Evolutionary conservation across 2,329 filamentous ascomycete genomes (phyloP).

Genomic region (Botrytis paeoniae): DNA sequence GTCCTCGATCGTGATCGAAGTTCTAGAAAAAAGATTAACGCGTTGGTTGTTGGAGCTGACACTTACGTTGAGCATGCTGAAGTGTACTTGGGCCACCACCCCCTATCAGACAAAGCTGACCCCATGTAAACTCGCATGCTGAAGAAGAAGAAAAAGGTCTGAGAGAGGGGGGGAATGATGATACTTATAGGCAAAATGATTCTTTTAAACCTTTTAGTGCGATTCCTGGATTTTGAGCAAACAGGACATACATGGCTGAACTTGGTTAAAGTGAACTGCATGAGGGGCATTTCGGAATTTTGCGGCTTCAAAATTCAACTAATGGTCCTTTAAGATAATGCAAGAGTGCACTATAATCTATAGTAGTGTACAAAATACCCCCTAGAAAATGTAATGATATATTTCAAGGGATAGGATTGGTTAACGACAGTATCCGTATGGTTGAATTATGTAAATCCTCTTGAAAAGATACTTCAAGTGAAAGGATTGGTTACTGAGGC

Average conservation of each 20-base stretch:
- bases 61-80: not conserved
- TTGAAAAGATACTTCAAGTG: not conserved
- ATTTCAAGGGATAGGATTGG: not conserved
- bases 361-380: not conserved
- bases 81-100: not conserved
- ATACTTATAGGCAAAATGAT: not conserved
- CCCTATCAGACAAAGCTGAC: not conserved
- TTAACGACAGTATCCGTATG: not conserved
- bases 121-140: not conserved
- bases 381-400: not conserved
- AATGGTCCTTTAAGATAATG: not conserved
- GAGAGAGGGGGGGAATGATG: too few relatives aligned
- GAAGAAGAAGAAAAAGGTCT: not conserved
- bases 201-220: not conserved
- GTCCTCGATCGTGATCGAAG: not conserved
- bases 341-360: not conserved
- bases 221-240: not conserved
- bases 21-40: not conserved
- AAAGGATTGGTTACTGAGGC: not conserved
- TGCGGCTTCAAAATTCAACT: too few relatives aligned
- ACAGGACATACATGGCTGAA: not conserved
- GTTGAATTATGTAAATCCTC: fast-evolving
- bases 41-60: fast-evolving
- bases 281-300: not conserved
- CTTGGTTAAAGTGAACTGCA: not conserved